These are phyloP conservation scores for Oxytropis ochrocephala DNA, from an alignment of 306 rosid genomes.

Conservation along the genomic window DNA sequence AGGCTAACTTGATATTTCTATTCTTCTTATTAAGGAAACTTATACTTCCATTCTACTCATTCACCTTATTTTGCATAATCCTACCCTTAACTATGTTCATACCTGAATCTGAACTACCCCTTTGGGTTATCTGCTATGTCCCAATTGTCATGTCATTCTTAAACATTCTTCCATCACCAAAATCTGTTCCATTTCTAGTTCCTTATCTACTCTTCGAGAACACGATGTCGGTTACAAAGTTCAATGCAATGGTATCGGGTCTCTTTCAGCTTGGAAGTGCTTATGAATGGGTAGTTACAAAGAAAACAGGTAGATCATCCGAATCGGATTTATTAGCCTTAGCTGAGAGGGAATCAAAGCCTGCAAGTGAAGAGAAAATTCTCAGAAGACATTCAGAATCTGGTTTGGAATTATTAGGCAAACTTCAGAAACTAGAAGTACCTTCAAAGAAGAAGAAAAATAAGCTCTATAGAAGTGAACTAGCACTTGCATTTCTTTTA, in stretches of 20 bases:
- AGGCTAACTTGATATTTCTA: conserved; percentile 80
- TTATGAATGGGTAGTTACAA: conserved; percentile 97
- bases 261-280: conserved; percentile 93
- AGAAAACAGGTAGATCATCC: conserved; percentile 91
- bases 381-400: conserved; percentile 76
- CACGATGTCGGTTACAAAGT: conserved; percentile 98
- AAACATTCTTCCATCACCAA: conserved; percentile 94
- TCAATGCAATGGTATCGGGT: conserved; percentile 98
- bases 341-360: conserved; percentile 74
- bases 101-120: conserved; percentile 90
- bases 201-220: conserved; percentile 95
- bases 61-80: conserved; percentile 90
- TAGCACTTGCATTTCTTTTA: conserved; percentile 85
- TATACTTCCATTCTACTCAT: conserved; percentile 92
- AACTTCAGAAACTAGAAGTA: conserved; percentile 50
- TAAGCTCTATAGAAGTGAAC: conserved; percentile 76
- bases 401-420: conserved; percentile 63
- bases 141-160: conserved; percentile 88
- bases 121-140: conserved; percentile 92
- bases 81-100: conserved; percentile 96
- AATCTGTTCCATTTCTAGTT: conserved; percentile 86
- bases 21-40: conserved; percentile 93
- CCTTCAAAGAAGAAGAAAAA: conserved; percentile 59
- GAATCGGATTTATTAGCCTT: conserved; percentile 82
- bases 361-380: conserved; percentile 67